Base-by-base conservation (phyloP, 2,329 filamentous ascomycete species). In the Penicillium sp. region DNA sequence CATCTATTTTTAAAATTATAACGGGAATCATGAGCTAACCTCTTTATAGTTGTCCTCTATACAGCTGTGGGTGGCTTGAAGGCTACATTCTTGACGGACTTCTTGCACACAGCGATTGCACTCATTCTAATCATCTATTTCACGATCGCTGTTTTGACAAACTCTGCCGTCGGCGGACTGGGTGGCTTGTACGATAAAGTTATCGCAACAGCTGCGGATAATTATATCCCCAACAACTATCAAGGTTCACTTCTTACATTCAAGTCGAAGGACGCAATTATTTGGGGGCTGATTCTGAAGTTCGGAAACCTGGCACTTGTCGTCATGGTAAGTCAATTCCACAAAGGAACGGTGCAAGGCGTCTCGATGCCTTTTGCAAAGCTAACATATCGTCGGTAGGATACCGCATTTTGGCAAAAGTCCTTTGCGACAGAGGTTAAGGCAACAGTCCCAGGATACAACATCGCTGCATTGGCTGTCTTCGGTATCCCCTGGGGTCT, bases 361-460 rank as follows among this genome's bases (percentile, higher is more conserved):
- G 2, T 27, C 7, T 10, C 12, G 4, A 33, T 33, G 12, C 10
- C 1, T 21, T 25, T 33, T 17, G 2, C 2, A n/a, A 43, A 41
- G 23, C 57, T 61, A 57, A 59, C n/a, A 21, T 8, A 0, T 21
- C 3, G 48, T 42, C 2, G 25, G 3, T 25, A 73, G 68, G 78
- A 82, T 60, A 82, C 80, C 4, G 80, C 76, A 1, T 83, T 82
- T 66, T 83, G 79, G 79, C 80, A 82, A 56, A 82, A 83, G 67
- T 78, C 76, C 0, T 82, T 82, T 59, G 79, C 79, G 1, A 75
- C 78, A 1, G 78, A 81, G 56, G 77, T 81, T 0, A 71, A 75
- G 13, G 74, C 80, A 1, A 80, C 78, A 0, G 80, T 82, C 0
- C 78, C 78, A 1, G 79, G 75, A 0, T 82, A 81, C 57, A 77